Evolutionary conservation across 805 yeast species (phyloP).

Genomic region (Peterozyma toletana): DNA sequence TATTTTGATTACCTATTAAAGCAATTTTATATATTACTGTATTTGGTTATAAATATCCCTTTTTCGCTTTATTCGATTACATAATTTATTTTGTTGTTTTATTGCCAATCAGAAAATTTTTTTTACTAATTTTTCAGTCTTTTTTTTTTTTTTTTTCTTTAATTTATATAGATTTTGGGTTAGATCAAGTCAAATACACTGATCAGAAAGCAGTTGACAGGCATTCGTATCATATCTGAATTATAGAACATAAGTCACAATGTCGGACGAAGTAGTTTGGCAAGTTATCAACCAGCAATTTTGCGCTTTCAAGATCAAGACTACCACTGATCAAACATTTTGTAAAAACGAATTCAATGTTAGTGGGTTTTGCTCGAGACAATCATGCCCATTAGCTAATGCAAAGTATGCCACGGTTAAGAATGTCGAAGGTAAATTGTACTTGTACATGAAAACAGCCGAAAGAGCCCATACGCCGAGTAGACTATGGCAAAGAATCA

Average conservation of each 20-base stretch:
- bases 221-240: too few species aligned
- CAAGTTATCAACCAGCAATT: conserved; percentile 92
- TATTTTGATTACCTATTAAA: too few species aligned
- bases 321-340: conserved; percentile 84
- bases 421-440: conserved; percentile 69
- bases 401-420: conserved; percentile 86
- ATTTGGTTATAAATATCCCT: too few species aligned
- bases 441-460: conserved; percentile 91
- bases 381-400: conserved; percentile 94
- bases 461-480: conserved; percentile 97
- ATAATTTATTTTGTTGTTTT: too few species aligned
- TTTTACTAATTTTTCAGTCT: too few species aligned
- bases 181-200: too few species aligned
- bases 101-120: too few species aligned
- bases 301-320: conserved; percentile 88
- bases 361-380: conserved; percentile 86
- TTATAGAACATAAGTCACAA: background rate
- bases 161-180: too few species aligned
- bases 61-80: too few species aligned
- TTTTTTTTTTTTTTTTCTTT: too few species aligned
- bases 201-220: too few species aligned
- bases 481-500: conserved; percentile 91
- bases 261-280: conserved; percentile 75
- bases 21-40: too few species aligned
- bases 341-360: conserved; percentile 97